Evolutionary conservation across 345 rosid genomes (phyloP).

Genomic region (Hibiscus mutabilis): DNA sequence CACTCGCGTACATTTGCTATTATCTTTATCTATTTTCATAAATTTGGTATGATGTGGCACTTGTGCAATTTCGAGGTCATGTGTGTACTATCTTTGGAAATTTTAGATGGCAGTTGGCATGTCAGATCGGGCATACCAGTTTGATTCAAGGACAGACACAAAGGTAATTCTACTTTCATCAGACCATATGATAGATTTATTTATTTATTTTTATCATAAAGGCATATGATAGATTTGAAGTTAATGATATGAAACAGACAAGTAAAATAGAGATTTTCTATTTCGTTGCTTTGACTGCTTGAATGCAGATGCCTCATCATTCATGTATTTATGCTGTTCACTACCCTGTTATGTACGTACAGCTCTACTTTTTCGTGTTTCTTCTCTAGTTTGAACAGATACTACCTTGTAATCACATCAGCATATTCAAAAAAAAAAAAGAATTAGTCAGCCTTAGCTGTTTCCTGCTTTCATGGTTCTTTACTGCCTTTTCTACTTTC

Average conservation of each 20-base stretch:
- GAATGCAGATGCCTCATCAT: neutral
- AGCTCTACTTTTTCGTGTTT: neutral
- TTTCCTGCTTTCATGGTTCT: neutral
- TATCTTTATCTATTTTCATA: neutral
- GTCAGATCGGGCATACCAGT: conserved; percentile 63
- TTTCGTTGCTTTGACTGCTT: conserved; percentile 1
- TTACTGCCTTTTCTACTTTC: neutral
- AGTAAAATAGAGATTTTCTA: neutral
- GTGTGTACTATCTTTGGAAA: conserved; percentile 9
- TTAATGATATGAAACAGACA: neutral
- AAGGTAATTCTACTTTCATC: conserved; percentile 39
- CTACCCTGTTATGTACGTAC: neutral
- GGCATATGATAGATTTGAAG: neutral
- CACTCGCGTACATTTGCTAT: conserved; percentile 50
- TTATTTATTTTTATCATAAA: too few relatives aligned
- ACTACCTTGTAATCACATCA: too few relatives aligned
- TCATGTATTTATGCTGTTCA: neutral
- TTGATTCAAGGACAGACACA: conserved; percentile 58
- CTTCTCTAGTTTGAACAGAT: neutral
- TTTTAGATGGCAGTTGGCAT: conserved; percentile 92
- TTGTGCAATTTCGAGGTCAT: neutral
- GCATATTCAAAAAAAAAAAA: too few relatives aligned
- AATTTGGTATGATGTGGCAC: neutral
- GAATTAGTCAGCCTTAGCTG: neutral
- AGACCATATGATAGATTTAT: neutral